Base-by-base conservation (phyloP, 306 rosid species). In the Prunus kanzakura region DNA sequence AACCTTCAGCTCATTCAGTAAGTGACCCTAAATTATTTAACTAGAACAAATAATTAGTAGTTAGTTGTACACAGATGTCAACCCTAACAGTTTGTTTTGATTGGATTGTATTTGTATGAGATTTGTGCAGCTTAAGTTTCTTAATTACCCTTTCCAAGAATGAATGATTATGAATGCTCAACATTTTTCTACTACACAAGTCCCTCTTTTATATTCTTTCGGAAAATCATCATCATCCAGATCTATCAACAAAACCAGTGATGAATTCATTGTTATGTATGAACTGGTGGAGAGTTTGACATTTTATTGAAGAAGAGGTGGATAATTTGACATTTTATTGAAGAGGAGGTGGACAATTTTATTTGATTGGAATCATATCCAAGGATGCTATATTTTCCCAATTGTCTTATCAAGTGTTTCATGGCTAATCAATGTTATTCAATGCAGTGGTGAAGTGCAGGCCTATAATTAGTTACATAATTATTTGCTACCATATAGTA, bases 1-100 rank as follows among this genome's bases (percentile, higher is more conserved):
- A 52, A 72, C 38, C 2, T 2, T 1, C 11, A 32, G 23, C 75
- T 77, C 8, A 82, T 66, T 14, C 52, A 66, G 82, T 77, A 73
- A 66, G 78, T 63, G 14, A 32, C 29, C 43, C 2, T 38, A 38
- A 38, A 38, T 38, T 38, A 49, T 3, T 3, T 49, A 13, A 12
- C 16, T 49, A 3, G 11, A 49, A 4, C 14, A 13, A 49, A 49
- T 49, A 49, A 49, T 13, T 49, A 49, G 54, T 49, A 11, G 54
- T 49, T 1, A 1, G 11, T 49, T 3, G 11, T 3, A 49, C 16
- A 49, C 18, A 49, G 54, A 6, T 13, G 16, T 4, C 54, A 11
- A 38, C 54, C 54, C 16, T 49, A 3, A 49, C 19, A 49, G 54
- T 49, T 49, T 49, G 16, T 49, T 49, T 14, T 13, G 54, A 49